These are phyloP conservation scores for Monosporascus sp. DNA, from an alignment of 2,329 filamentous ascomycete genomes.

Conservation along the genomic window DNA sequence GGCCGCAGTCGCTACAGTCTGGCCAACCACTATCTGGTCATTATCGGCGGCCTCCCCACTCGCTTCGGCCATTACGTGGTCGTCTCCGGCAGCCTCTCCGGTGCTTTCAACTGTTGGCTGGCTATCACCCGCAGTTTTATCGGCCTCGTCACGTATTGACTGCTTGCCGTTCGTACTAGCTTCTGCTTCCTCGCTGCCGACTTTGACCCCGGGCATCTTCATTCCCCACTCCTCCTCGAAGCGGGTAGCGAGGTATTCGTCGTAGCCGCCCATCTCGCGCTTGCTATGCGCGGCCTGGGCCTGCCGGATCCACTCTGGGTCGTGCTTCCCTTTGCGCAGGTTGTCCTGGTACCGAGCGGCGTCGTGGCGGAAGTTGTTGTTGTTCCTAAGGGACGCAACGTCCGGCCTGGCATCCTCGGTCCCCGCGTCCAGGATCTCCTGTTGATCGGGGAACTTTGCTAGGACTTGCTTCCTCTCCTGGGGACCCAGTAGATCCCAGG, in stretches of 20 bases:
- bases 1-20: too few species aligned
- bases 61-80: neutral
- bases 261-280: constrained; percentile 45
- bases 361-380: constrained; percentile 43
- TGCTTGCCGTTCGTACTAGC: constrained; percentile 7
- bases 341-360: constrained; percentile 42
- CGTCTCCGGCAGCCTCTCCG: neutral
- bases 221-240: constrained; percentile 46
- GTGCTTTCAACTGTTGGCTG: neutral
- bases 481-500: constrained; percentile 32
- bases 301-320: constrained; percentile 47
- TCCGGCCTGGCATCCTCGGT: constrained; percentile 35
- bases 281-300: constrained; percentile 48
- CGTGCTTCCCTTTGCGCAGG: constrained; percentile 43
- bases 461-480: constrained; percentile 31
- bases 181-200: neutral
- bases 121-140: neutral
- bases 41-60: neutral
- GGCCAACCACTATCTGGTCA: too few species aligned
- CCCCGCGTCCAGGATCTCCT: constrained; percentile 31
- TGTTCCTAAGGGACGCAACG: constrained; percentile 38
- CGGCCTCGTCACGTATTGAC: constrained; percentile 3
- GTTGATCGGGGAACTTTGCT: constrained; percentile 30
- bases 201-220: constrained; percentile 27
- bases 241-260: constrained; percentile 39